A percentile compares a stretch with the other conserved stretches of the same genome.
Conservation (phyloP, 1,284 basidiomycete species). For the Meripilus lineatus region DNA sequence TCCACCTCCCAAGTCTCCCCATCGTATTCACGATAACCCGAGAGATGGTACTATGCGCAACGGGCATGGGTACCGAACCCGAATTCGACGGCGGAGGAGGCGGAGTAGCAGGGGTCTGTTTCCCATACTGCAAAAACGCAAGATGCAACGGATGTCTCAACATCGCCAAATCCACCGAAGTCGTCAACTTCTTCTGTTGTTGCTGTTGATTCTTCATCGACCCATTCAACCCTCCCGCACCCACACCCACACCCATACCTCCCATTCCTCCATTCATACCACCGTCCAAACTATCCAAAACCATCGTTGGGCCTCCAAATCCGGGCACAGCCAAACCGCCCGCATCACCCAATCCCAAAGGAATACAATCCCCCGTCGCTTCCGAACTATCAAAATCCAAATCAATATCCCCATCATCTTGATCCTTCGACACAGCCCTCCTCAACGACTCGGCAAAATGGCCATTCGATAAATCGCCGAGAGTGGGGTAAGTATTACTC, state of each 20-base stretch:
- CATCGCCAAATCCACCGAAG: slow-evolving; percentile 24
- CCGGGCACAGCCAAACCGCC: too few species aligned
- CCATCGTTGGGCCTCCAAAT: too few species aligned
- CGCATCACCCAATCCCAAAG: too few species aligned
- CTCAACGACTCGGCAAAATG: slow-evolving; percentile 55
- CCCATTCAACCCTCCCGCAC: too few species aligned
- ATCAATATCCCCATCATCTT: slow-evolving; percentile 68
- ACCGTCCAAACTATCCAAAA: too few species aligned
- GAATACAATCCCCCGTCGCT: slow-evolving; percentile 16
- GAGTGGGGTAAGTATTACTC: slow-evolving; percentile 5
- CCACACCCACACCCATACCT: too few species aligned
- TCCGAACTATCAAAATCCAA: too few species aligned
- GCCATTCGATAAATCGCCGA: slow-evolving; percentile 22
- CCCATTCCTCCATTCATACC: too few species aligned
- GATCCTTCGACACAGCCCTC: slow-evolving; percentile 36
- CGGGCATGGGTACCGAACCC: slow-evolving; percentile 41
- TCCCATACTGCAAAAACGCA: slow-evolving; percentile 33
- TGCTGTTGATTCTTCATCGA: too few species aligned
- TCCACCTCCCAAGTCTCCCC: slow-evolving; percentile 78
- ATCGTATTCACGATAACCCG: slow-evolving; percentile 79
- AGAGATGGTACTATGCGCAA: slow-evolving; percentile 63
- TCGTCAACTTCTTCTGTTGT: slow-evolving; percentile 12
- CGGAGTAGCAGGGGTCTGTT: slow-evolving; percentile 23
- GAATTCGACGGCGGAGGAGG: slow-evolving; percentile 28
- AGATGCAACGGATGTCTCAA: slow-evolving; percentile 43